Evolutionary conservation across 345 rosid genomes (phyloP).

Genomic region (Melaleuca alternifolia): DNA sequence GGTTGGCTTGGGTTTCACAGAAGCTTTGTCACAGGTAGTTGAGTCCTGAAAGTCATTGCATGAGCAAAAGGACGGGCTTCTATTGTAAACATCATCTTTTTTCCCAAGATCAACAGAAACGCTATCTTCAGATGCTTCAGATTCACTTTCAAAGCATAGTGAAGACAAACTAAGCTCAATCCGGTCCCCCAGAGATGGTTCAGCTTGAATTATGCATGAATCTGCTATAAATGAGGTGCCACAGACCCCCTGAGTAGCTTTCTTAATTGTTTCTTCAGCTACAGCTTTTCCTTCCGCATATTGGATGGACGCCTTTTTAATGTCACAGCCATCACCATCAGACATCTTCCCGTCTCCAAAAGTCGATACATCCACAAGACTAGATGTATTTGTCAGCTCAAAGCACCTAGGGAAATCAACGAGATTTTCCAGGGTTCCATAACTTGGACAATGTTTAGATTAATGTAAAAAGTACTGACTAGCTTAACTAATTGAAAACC

Average conservation of each 20-base stretch:
- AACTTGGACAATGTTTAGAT: neutral
- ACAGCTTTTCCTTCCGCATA: constrained; percentile 8
- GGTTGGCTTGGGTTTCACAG: constrained; percentile 4
- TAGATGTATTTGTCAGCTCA: constrained; percentile 4
- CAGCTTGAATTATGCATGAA: constrained; percentile 20
- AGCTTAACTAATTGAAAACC: neutral
- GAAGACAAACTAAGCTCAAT: constrained; percentile 25
- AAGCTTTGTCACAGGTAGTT: constrained; percentile 5
- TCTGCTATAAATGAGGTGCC: constrained; percentile 11
- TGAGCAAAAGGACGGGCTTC: constrained; percentile 3
- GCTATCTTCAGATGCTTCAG: constrained; percentile 21
- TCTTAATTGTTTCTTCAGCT: constrained; percentile 14
- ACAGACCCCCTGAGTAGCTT: constrained; percentile 12
- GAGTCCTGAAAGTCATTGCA: constrained; percentile 12
- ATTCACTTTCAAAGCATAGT: constrained; percentile 33
- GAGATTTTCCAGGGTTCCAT: neutral
- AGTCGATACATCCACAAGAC: constrained; percentile 1
- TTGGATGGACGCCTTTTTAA: neutral
- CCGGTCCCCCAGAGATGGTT: constrained; percentile 27
- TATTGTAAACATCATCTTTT: constrained; percentile 12
- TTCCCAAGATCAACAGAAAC: constrained; percentile 6
- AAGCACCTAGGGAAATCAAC: constrained; percentile 16
- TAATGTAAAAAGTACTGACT: neutral
- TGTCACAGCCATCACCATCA: constrained; percentile 7
- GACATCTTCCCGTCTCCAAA: constrained; percentile 3